Evolutionary conservation across 2,329 filamentous ascomycete species (phyloP).

Genomic region (Ceratocystis cubensis): DNA sequence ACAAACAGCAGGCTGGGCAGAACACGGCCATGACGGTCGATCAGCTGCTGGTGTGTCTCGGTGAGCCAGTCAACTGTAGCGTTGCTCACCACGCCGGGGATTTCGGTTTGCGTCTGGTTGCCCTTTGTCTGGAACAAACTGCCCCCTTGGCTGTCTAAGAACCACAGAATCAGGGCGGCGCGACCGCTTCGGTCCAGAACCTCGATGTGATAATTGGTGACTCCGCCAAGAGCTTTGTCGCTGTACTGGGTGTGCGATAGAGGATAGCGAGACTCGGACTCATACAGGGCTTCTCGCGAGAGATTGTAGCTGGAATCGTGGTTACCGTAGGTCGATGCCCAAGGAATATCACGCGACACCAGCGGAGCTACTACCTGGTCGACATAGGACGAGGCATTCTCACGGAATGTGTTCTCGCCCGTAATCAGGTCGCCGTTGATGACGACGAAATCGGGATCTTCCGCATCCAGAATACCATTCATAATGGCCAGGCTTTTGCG

Average conservation of each 20-base stretch:
- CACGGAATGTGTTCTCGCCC: slow-evolving; percentile 46
- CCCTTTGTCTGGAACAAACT: slow-evolving; percentile 3
- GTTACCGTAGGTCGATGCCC: slow-evolving; percentile 60
- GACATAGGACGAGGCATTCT: slow-evolving; percentile 41
- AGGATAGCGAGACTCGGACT: slow-evolving; percentile 28
- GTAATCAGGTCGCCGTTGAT: slow-evolving; percentile 62
- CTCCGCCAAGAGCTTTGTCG: slow-evolving; percentile 25
- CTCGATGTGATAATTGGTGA: slow-evolving; percentile 38
- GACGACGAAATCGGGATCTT: slow-evolving; percentile 48
- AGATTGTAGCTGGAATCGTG: slow-evolving; percentile 53
- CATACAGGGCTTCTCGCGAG: slow-evolving; percentile 34
- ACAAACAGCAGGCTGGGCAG: slow-evolving; percentile 39
- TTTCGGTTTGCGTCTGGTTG: not conserved
- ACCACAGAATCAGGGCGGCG: slow-evolving; percentile 49
- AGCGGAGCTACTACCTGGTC: slow-evolving; percentile 48
- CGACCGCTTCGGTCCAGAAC: slow-evolving; percentile 32
- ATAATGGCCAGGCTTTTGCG: slow-evolving; percentile 45
- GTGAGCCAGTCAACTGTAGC: slow-evolving; percentile 16
- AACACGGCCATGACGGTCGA: slow-evolving; percentile 11
- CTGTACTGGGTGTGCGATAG: slow-evolving; percentile 21
- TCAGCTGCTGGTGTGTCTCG: slow-evolving; percentile 13
- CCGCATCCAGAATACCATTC: slow-evolving; percentile 42
- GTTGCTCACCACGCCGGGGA: slow-evolving; percentile 15
- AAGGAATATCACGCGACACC: slow-evolving; percentile 41
- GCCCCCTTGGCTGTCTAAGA: slow-evolving; percentile 56